phyloP scores from a whole-genome alignment of 2,329 filamentous ascomycete species.

The Talaromyces islandicus region DNA sequence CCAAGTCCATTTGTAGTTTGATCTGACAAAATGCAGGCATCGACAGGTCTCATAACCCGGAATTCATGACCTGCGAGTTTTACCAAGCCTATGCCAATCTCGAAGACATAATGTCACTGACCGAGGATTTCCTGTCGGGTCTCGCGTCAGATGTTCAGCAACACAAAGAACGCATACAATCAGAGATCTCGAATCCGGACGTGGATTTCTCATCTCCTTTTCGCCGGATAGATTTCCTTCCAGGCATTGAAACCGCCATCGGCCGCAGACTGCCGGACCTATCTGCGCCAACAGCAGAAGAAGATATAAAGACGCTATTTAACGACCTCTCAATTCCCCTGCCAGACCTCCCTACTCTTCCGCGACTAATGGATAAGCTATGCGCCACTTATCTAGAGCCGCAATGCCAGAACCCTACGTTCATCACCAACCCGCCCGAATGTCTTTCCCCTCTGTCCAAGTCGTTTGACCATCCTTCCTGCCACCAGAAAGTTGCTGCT shows the following conservation, averaged over 20 bases:
- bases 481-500: constrained; percentile 68
- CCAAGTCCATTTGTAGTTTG: neutral
- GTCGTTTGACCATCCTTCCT: constrained; percentile 65
- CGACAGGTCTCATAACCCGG: constrained; percentile 88
- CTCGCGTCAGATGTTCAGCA: constrained; percentile 50
- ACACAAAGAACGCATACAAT: constrained; percentile 29
- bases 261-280: constrained; percentile 62
- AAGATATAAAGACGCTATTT: constrained; percentile 54
- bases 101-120: constrained; percentile 66
- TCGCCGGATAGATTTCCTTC: constrained; percentile 72
- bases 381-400: constrained; percentile 73
- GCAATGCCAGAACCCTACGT: constrained; percentile 65
- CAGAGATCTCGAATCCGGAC: constrained; percentile 43
- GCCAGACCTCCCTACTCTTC: constrained; percentile 52
- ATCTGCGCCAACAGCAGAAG: constrained; percentile 47
- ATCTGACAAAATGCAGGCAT: constrained; percentile 38
- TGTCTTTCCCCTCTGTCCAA: constrained; percentile 90
- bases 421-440: constrained; percentile 84
- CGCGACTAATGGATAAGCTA: constrained; percentile 75
- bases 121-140: constrained; percentile 62
- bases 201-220: constrained; percentile 56
- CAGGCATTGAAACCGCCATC: constrained; percentile 65
- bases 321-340: constrained; percentile 42
- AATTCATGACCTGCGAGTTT: constrained; percentile 97
- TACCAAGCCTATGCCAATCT: constrained; percentile 82